Evolutionary conservation across 495 filamentous ascomycete species (phyloP).

Genomic region (Elasticomyces elasticus): DNA sequence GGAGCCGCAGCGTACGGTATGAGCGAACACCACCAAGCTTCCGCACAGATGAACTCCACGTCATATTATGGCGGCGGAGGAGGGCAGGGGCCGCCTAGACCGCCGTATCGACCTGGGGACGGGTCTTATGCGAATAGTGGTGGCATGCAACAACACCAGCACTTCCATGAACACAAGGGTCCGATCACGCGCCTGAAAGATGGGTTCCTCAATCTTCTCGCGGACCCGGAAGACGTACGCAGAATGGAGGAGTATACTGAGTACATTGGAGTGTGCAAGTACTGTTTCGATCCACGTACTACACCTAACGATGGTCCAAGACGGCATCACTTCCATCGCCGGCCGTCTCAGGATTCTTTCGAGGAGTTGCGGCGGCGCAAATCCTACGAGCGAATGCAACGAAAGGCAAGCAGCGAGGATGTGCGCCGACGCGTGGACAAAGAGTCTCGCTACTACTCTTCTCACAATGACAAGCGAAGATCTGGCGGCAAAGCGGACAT

Average conservation of each 20-base stretch:
- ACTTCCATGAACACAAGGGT: slow-evolving; percentile 36
- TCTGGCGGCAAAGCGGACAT: slow-evolving; percentile 38
- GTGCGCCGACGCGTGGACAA: slow-evolving; percentile 41
- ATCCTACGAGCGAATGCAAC: slow-evolving; percentile 7
- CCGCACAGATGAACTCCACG: not conserved
- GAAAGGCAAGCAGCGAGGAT: slow-evolving; percentile 9
- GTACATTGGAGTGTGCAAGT: slow-evolving; percentile 56
- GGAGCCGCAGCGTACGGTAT: slow-evolving; percentile 35
- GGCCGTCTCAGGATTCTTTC: slow-evolving; percentile 17
- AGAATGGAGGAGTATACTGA: slow-evolving; percentile 68
- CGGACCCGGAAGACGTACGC: slow-evolving; percentile 46
- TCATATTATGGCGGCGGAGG: not conserved
- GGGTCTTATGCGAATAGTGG: slow-evolving; percentile 4
- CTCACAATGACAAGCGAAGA: slow-evolving; percentile 41
- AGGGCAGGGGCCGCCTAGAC: not conserved
- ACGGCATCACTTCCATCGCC: slow-evolving; percentile 45
- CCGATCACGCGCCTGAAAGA: slow-evolving; percentile 39
- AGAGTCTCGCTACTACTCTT: slow-evolving; percentile 47
- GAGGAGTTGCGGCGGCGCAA: slow-evolving; percentile 23
- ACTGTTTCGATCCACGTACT: slow-evolving; percentile 58
- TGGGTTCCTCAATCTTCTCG: slow-evolving; percentile 19
- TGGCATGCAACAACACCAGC: slow-evolving; percentile 5
- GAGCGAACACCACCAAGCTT: slow-evolving; percentile 23
- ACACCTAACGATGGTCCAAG: slow-evolving; percentile 53
- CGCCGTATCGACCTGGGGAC: not conserved